phyloP scores from a whole-genome alignment of 768 basidiomycete species.

The Mycena sanguinolenta region DNA sequence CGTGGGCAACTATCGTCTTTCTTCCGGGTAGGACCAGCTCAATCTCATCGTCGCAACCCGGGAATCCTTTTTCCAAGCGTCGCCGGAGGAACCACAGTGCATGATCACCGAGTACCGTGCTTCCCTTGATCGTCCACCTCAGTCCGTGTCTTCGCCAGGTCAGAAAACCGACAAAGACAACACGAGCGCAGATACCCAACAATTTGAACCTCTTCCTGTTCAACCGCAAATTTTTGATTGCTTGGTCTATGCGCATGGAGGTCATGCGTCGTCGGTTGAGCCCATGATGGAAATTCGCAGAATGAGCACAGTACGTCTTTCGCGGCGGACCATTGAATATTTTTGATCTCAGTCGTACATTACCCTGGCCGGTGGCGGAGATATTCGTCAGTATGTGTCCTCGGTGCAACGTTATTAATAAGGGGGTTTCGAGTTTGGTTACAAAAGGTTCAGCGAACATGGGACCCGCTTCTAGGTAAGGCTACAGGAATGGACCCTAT shows the following conservation, averaged over 20 bases:
- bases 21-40: conserved; percentile 70
- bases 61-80: conserved; percentile 68
- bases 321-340: conserved; percentile 9
- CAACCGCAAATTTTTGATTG: conserved; percentile 78
- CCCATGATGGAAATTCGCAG: conserved; percentile 70
- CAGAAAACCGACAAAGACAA: conserved; percentile 42
- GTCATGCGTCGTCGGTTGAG: conserved; percentile 64
- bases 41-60: conserved; percentile 71
- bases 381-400: conserved; percentile 76
- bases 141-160: conserved; percentile 12
- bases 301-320: conserved; percentile 68
- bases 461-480: conserved; percentile 22
- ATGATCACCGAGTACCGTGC: conserved; percentile 60
- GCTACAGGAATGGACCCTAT: neutral
- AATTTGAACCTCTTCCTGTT: conserved; percentile 75
- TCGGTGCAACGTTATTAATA: conserved; percentile 47
- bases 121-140: conserved; percentile 49
- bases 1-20: conserved; percentile 72
- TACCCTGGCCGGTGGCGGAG: conserved; percentile 83
- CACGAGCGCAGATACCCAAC: conserved; percentile 44
- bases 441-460: conserved; percentile 26
- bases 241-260: conserved; percentile 74
- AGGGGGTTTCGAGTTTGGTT: conserved; percentile 10
- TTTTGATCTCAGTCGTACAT: conserved; percentile 63
- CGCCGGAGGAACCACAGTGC: conserved; percentile 63